Base-by-base conservation (phyloP, 192 early-diverging fungal species). In the Chytriomyces hyalinus region DNA sequence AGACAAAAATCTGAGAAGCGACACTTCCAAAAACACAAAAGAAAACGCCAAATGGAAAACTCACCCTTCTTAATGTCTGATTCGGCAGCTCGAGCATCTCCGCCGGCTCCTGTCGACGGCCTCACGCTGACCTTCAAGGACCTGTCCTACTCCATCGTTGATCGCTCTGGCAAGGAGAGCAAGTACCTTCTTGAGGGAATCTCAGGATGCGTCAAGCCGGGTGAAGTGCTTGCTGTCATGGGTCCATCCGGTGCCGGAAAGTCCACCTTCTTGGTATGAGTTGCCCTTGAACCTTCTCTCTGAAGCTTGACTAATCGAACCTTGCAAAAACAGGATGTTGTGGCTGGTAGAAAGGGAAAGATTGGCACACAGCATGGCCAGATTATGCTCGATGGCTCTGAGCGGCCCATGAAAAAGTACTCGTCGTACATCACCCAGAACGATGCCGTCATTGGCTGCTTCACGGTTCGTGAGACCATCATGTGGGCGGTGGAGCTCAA, bases 371-470 rank as follows among this genome's bases (percentile, higher is more conserved):
- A 94, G 15, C 80, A 85, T 36, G 95, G 97, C 6, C 86, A 91
- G 57, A 90, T 96, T 17, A 83, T 90, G 63, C 90, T 96, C 20
- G 93, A 97, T 75, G 95, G 95, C 13, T 84, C 86, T 45, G 85
- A 93, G 53, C 85, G 91, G 24, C 81, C 85, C 7, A 86, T 86
- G 45, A 77, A 84, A 0, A 86, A 93, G 65, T 96, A 91, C 59
- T 57, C 86, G 86, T 64, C 83, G 83, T 81, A 67, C 67, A 76
- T 81, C 4, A 57, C 49, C 6, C 64, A 64, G 46, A 48, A 78
- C 67, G 80, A 81, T 66, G 17, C 77, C 10, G 28, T 81, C 24
- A 77, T 48, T 28, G 51, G 47, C 20, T 49, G 81, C 61, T 81
- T 88, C 53, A 92, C 91, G 47, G 91, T 93, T 17, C 79, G 86